A percentile compares a stretch with the other conserved stretches of the same genome.
phyloP scores from a whole-genome alignment of 2,329 filamentous ascomycete species.

The Aspergillus sp. region DNA sequence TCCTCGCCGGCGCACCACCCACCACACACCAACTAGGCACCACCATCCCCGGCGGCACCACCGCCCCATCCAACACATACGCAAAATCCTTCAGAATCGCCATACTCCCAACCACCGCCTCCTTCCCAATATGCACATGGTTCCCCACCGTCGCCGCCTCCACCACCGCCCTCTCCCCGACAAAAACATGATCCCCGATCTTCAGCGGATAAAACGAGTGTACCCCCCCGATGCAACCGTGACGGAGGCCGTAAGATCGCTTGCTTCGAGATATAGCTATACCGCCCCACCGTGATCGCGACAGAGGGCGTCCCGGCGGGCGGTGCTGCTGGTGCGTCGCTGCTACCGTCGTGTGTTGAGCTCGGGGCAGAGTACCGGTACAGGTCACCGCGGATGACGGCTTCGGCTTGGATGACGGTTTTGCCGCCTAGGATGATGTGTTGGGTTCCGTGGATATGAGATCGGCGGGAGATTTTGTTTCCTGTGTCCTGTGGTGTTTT shows the following conservation, averaged over 20 bases:
- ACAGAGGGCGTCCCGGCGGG: constrained; percentile 30
- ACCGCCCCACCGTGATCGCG: constrained; percentile 81
- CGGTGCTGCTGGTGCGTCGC: constrained; percentile 24
- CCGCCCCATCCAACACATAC: constrained; percentile 75
- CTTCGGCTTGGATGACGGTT: constrained; percentile 92
- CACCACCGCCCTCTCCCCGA: constrained; percentile 70
- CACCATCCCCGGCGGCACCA: constrained; percentile 84
- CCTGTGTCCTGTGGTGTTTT: constrained; percentile 69
- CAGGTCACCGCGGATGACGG: constrained; percentile 88
- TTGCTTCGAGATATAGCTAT: constrained; percentile 79
- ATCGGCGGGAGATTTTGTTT: constrained; percentile 94
- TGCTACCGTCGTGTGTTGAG: constrained; percentile 20
- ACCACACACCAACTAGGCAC: constrained; percentile 90
- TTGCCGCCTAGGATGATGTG: constrained; percentile 97
- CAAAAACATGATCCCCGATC: constrained; percentile 90
- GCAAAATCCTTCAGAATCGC: constrained; percentile 93
- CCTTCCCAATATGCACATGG: constrained; percentile 78
- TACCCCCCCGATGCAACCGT: constrained; percentile 71
- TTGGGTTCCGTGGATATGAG: constrained; percentile 87
- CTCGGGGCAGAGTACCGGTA: constrained; percentile 45
- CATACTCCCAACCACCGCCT: constrained; percentile 76
- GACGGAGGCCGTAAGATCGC: constrained; percentile 78
- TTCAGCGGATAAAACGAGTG: constrained; percentile 71
- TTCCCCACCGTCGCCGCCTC: constrained; percentile 79
- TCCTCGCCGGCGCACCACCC: constrained; percentile 72